phyloP scores from a whole-genome alignment of 2,329 filamentous ascomycete genomes.

The Sporothrix globosa region DNA sequence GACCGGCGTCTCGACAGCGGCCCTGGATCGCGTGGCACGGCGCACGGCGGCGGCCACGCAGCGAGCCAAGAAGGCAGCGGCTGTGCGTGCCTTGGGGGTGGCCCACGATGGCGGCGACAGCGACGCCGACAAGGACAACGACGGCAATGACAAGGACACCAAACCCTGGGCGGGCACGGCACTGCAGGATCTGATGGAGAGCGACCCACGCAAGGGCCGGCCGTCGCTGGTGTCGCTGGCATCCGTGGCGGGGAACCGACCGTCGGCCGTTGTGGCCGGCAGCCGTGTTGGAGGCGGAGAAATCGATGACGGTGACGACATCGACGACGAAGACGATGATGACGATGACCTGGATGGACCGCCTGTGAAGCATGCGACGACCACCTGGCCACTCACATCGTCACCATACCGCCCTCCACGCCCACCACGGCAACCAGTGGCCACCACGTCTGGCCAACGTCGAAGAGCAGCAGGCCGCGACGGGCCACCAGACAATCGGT shows the following conservation, averaged over 20 bases:
- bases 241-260: not conserved
- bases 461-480: not conserved
- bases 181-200: slow-evolving; percentile 51
- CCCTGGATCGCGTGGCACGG: slow-evolving; percentile 42
- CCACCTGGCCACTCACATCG: not conserved
- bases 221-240: slow-evolving; percentile 28
- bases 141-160: slow-evolving; percentile 42
- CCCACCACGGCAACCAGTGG: not conserved
- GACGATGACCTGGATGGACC: slow-evolving; percentile 33
- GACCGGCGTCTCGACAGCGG: slow-evolving; percentile 32
- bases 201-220: slow-evolving; percentile 40
- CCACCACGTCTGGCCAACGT: not conserved
- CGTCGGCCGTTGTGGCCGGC: not conserved
- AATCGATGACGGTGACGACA: not conserved
- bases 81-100: slow-evolving; percentile 31
- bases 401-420: too few species aligned
- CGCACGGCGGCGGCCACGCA: slow-evolving; percentile 45
- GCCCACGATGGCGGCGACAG: not conserved
- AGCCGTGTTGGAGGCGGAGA: not conserved
- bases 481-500: not conserved
- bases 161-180: slow-evolving; percentile 46
- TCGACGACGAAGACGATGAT: slow-evolving; percentile 27
- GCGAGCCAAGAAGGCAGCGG: slow-evolving; percentile 45
- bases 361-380: not conserved
- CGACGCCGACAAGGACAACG: slow-evolving; percentile 33